Percentiles rank a stretch among this genome's conserved stretches.
These are phyloP conservation scores for Funneliformis geosporum DNA, from an alignment of 192 early-diverging fungal species.

Conservation along the genomic window DNA sequence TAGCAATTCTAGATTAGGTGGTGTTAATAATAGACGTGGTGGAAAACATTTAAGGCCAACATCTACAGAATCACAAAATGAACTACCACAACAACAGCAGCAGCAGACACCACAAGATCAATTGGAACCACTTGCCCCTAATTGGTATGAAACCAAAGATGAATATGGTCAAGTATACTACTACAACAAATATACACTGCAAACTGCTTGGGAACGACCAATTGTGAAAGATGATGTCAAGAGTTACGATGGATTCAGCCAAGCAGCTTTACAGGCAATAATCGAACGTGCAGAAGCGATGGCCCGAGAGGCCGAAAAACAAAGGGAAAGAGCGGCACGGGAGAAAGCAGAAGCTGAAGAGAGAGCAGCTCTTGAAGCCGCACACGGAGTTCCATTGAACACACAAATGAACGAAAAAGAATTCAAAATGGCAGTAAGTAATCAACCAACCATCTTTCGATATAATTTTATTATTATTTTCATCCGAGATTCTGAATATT, in stretches of 20 bases:
- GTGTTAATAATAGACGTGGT: not conserved
- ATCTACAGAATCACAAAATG: not conserved
- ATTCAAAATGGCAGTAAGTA: not conserved
- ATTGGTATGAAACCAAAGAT: conserved; percentile 16
- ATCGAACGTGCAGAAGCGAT: conserved; percentile 16
- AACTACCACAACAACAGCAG: not conserved
- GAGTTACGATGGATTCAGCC: not conserved
- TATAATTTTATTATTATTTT: not conserved
- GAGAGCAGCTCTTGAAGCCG: not conserved
- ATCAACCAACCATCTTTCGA: not conserved
- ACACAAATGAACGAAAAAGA: not conserved
- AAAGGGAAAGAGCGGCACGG: not conserved
- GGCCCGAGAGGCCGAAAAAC: conserved; percentile 1
- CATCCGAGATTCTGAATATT: too few relatives aligned
- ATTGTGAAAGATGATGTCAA: conserved; percentile 13
- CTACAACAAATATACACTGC: conserved; percentile 3
- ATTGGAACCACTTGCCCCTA: conserved; percentile 11
- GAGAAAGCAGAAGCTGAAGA: not conserved
- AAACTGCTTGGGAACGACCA: conserved; percentile 8
- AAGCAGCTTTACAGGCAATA: conserved; percentile 1
- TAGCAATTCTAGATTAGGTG: not conserved
- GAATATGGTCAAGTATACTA: conserved; percentile 9
- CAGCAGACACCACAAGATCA: not conserved
- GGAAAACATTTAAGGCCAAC: not conserved
- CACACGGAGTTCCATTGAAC: not conserved